Evolutionary conservation across 768 basidiomycete genomes (phyloP).

Genomic region (Pisolithus albus): DNA sequence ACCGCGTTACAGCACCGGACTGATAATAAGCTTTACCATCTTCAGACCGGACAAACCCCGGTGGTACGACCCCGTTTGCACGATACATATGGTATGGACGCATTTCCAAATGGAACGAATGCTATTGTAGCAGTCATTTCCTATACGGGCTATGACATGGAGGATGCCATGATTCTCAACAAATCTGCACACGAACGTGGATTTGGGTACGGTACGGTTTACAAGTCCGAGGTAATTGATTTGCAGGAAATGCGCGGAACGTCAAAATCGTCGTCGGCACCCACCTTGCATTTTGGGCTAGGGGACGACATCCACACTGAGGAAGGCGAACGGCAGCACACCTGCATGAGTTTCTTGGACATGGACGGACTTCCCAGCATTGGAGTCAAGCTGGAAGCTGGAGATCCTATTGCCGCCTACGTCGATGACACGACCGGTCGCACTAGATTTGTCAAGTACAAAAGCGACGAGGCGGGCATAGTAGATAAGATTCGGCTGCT

Average conservation of each 20-base stretch:
- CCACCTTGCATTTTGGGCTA: conserved; percentile 85
- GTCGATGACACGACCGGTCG: conserved; percentile 76
- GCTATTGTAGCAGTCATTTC: conserved; percentile 99
- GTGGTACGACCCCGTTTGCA: conserved; percentile 89
- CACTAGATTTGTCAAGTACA: conserved; percentile 89
- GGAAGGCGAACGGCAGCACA: conserved; percentile 41
- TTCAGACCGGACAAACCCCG: conserved; percentile 93
- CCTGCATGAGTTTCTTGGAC: conserved; percentile 53
- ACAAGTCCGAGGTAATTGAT: conserved; percentile 91
- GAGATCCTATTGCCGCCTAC: conserved; percentile 82
- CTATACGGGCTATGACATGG: conserved; percentile 99
- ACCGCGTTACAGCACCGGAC: conserved; percentile 88
- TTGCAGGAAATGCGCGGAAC: conserved; percentile 74
- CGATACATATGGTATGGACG: conserved; percentile 95
- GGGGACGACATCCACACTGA: conserved; percentile 62
- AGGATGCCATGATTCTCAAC: conserved; percentile 99
- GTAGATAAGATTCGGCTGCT: conserved; percentile 88
- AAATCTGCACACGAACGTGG: conserved; percentile 98
- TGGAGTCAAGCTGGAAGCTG: conserved; percentile 61
- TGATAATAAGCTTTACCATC: conserved; percentile 95
- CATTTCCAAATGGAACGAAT: conserved; percentile 97
- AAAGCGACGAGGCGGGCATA: conserved; percentile 88
- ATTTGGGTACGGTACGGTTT: conserved; percentile 93
- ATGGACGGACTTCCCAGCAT: conserved; percentile 79
- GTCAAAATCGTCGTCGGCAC: conserved; percentile 44